Base-by-base conservation (phyloP, 2,329 filamentous ascomycete species). In the Aspergillus brasiliensis region DNA sequence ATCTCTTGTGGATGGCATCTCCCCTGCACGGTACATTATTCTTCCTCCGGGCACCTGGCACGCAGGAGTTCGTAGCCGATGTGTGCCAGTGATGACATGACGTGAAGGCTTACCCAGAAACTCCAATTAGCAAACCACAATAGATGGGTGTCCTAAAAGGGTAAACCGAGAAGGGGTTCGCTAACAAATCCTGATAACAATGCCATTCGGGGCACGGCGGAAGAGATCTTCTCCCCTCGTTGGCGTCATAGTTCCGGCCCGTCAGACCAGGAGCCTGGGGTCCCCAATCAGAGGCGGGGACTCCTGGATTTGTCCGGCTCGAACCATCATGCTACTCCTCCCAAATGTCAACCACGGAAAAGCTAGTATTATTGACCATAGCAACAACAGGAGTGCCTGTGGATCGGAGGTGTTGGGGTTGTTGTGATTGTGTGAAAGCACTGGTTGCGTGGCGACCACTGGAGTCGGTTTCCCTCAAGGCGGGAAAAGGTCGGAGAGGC, bases 221-320 rank as follows among this genome's bases (percentile, higher is more conserved):
- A 49, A 49, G 46, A 49, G 46, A 5, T 49, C 46, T 49, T 49
- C 46, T 49, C 46, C 46, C 46, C 25, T 25, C 17, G 40, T 19
- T 48, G 23, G 46, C 46, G 46, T 49, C 46, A 49, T 49, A 49
- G 46, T 49, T 48, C 46, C 46, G n/a, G 46, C 25, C 46, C 46
- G 46, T 31, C 46, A 31, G 46, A 25, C 25, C 7, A 17, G 13
- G 31, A 34, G 27, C 25, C 42, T 49, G 46, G 23, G 25, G 25
- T 49, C n/a, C 31, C 25, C 15, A 28, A 17, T 49, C 46, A 28
- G 19, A 44, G 19, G 19, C 19, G 40, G 40, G 40, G 40, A 23
- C 40, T 44, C 19, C 11, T 13, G n/a, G 2, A 21, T 42, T 42
- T 44, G 5, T 15, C 19, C 10, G n/a, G 40, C 40, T 47, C 13